Evolutionary conservation across 768 basidiomycete species (phyloP), one percentile per base, ranked within the genome.

Genomic region (Auricularia sp.): DNA sequence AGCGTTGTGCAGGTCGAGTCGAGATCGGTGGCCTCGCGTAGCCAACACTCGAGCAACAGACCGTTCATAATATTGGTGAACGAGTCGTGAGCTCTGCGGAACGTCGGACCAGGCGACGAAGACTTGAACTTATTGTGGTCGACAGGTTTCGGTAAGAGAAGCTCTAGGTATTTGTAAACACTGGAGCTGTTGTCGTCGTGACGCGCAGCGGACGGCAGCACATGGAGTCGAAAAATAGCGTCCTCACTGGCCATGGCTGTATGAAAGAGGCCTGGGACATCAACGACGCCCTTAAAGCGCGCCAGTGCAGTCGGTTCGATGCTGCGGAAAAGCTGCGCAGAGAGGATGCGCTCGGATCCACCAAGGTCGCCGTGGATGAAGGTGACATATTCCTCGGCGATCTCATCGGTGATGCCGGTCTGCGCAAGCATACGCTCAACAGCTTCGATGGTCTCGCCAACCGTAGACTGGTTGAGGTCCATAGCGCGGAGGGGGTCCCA

Each of bases 41-140:
- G 16, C 77, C 77, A 81, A 45, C 65, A 69, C 44, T 79, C 70
- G 13, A 79, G 68, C 8, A 68, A 54, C 0, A 64, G 10, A 2
- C 68, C 75, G 33, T 68, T 73, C 0, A 74, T 73, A 14, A 63
- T 67, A 62, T 81, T 72, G 2, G 63, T 51, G 14, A 79, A 73
- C 0, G 76, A 44, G 37, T 79, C 69, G 51, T 80, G 78, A 72
- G 76, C 78, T 2, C 69, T 45, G 0, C 71, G 69, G 65, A 79
- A 79, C 0, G 73, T 73, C 0, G 77, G 78, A 18, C 47, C 47
- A 6, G 14, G 47, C 16, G 14, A 18, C 16, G 47, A 16, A 8
- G 47, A 7, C 37, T 77, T 75, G 1, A 68, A 56, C 18, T 54
- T 68, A 61, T 75, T 73, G 42, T 73, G 77, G 0, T 69, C 71